Evolutionary conservation across 2,329 filamentous ascomycete species (phyloP).

Genomic region (Xylaria sp.): DNA sequence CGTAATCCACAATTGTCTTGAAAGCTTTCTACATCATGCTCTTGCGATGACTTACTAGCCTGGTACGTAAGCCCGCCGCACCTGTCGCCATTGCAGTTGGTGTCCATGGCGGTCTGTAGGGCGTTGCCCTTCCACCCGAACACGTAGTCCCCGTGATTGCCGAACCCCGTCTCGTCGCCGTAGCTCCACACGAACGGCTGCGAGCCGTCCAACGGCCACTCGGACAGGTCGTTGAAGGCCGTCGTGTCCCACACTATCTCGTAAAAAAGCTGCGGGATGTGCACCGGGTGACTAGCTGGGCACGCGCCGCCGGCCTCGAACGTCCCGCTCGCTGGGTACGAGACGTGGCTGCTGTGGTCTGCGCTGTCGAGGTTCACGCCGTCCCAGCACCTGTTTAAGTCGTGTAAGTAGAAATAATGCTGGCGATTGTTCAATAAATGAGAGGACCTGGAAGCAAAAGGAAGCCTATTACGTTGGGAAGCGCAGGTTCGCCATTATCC

Average conservation of each 20-base stretch:
- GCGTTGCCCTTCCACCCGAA: slow-evolving; percentile 51
- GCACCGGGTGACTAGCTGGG: slow-evolving; percentile 41
- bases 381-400: slow-evolving; percentile 57
- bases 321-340: slow-evolving; percentile 54
- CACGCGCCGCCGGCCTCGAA: slow-evolving; percentile 43
- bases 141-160: slow-evolving; percentile 45
- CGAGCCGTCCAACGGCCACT: slow-evolving; percentile 28
- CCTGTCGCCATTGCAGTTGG: slow-evolving; percentile 38
- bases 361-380: slow-evolving; percentile 58
- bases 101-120: slow-evolving; percentile 47
- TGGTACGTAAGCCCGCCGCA: slow-evolving; percentile 40
- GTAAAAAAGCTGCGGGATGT: slow-evolving; percentile 45
- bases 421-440: too few relatives aligned
- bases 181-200: slow-evolving; percentile 35
- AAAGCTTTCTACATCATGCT: too few relatives aligned
- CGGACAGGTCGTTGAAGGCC: slow-evolving; percentile 38
- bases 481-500: slow-evolving; percentile 56
- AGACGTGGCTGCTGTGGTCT: slow-evolving; percentile 61
- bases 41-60: slow-evolving; percentile 21
- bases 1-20: neutral
- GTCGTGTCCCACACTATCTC: slow-evolving; percentile 45
- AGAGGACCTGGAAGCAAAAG: neutral
- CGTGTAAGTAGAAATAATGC: neutral
- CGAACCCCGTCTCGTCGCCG: slow-evolving; percentile 47
- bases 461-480: slow-evolving; percentile 52